These are phyloP conservation scores for Acacia crassicarpa DNA, from an alignment of 306 rosid genomes.

Conservation along the genomic window DNA sequence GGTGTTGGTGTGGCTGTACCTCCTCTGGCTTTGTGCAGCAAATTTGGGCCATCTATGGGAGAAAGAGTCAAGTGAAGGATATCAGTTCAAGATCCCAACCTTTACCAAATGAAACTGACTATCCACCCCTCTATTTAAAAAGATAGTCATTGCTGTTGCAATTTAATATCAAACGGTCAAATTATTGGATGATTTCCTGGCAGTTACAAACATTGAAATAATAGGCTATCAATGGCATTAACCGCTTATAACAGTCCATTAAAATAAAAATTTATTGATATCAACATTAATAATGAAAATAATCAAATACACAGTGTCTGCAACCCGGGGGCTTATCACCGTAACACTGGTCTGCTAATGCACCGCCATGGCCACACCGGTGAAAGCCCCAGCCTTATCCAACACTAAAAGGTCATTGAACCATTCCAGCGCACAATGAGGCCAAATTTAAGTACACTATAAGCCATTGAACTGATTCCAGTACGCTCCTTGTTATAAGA, in stretches of 20 bases:
- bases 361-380: neutral
- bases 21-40: neutral
- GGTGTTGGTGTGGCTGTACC: slow-evolving; percentile 26
- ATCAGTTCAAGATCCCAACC: neutral
- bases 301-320: neutral
- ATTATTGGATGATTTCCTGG: slow-evolving; percentile 3
- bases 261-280: neutral
- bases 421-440: neutral
- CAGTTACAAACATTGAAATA: slow-evolving; percentile 9
- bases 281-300: neutral
- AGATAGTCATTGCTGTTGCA: neutral
- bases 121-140: neutral
- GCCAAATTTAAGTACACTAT: neutral
- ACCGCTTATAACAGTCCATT: neutral
- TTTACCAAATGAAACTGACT: neutral
- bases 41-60: slow-evolving; percentile 34
- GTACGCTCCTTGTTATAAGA: neutral
- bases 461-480: neutral
- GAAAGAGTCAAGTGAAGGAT: neutral
- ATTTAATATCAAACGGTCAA: neutral
- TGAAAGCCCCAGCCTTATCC: neutral
- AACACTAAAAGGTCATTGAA: neutral
- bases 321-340: neutral
- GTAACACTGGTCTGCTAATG: neutral
- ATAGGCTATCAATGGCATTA: neutral